phyloP scores from a whole-genome alignment of 768 basidiomycete genomes.

The Kwoniella dendrophila region DNA sequence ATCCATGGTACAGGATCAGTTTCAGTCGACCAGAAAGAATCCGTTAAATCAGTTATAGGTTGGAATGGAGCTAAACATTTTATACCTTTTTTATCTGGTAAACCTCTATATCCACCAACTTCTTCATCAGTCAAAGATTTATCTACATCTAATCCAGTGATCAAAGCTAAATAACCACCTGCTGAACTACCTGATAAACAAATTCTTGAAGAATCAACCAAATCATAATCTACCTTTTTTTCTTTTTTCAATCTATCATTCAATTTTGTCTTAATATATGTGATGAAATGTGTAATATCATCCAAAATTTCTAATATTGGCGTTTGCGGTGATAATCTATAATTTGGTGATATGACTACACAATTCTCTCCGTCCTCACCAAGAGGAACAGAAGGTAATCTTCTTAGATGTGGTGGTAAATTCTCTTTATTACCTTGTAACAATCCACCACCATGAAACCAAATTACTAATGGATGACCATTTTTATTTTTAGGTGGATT shows the following conservation, averaged over 20 bases:
- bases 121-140: conserved; percentile 28
- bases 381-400: conserved; percentile 26
- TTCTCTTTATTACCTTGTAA: conserved; percentile 54
- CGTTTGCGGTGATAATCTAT: conserved; percentile 55
- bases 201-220: conserved; percentile 39
- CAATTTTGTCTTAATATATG: conserved; percentile 38
- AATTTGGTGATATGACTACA: conserved; percentile 54
- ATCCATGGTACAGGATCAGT: conserved; percentile 48
- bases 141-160: conserved; percentile 42
- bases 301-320: conserved; percentile 53
- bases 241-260: conserved; percentile 33
- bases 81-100: conserved; percentile 24
- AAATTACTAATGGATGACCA: conserved; percentile 47
- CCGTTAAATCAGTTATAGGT: conserved; percentile 49
- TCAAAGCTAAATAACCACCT: conserved; percentile 49
- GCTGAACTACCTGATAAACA: conserved; percentile 49
- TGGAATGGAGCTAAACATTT: conserved; percentile 52
- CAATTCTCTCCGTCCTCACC: conserved; percentile 32
- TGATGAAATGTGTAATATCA: conserved; percentile 43
- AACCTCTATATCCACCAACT: conserved; percentile 46
- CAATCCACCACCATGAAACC: conserved; percentile 54
- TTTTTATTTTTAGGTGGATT: not conserved
- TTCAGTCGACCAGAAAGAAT: conserved; percentile 48
- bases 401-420: conserved; percentile 52
- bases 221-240: conserved; percentile 24